Percentiles rank a stretch among this genome's conserved stretches.
These are phyloP conservation scores for Phlebiopsis gigantea DNA, from an alignment of 768 basidiomycete genomes.

Conservation along the genomic window DNA sequence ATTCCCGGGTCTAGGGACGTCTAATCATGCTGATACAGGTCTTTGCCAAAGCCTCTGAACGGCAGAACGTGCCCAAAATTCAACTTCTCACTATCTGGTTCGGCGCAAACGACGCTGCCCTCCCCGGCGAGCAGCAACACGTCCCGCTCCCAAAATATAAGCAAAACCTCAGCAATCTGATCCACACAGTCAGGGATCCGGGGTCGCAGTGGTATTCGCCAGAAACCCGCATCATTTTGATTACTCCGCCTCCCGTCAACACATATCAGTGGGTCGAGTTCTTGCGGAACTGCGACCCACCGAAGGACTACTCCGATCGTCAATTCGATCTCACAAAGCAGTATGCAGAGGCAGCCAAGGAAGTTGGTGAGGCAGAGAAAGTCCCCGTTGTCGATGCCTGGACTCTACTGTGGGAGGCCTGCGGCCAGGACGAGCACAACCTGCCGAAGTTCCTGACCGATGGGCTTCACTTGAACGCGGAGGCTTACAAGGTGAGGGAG, in stretches of 20 bases:
- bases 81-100: constrained; percentile 11
- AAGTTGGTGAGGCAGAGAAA: constrained; percentile 47
- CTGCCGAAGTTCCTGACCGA: constrained; percentile 56
- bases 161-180: constrained; percentile 57
- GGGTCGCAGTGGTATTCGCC: constrained; percentile 64
- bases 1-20: neutral
- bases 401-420: constrained; percentile 63
- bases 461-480: constrained; percentile 73
- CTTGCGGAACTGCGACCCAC: constrained; percentile 36
- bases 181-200: constrained; percentile 57
- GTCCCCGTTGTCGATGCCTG: constrained; percentile 73
- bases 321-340: constrained; percentile 51
- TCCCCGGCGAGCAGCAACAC: constrained; percentile 63
- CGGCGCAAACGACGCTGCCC: constrained; percentile 66
- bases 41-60: constrained; percentile 42
- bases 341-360: constrained; percentile 69
- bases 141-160: constrained; percentile 66
- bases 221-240: constrained; percentile 67
- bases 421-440: constrained; percentile 50
- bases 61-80: constrained; percentile 30
- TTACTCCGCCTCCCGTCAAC: constrained; percentile 83
- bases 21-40: constrained; percentile 33
- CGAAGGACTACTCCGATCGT: constrained; percentile 48
- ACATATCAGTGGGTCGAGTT: constrained; percentile 51
- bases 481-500: constrained; percentile 69